These are phyloP conservation scores for Schoenoplectus triqueter DNA, from an alignment of 202 grass and related monocot genomes.

Conservation along the genomic window DNA sequence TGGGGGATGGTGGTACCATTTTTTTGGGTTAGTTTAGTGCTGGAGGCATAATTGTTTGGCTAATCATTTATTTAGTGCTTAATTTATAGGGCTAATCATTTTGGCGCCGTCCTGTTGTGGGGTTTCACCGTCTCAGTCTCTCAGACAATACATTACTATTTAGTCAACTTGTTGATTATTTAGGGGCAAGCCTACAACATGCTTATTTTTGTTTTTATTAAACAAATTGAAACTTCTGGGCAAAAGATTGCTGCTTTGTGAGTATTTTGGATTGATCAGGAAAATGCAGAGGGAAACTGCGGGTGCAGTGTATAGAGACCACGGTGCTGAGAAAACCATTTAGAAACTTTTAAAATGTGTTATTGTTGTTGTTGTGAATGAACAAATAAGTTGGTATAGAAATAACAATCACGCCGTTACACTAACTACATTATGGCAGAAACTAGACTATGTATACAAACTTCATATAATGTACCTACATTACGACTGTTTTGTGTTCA, in stretches of 20 bases:
- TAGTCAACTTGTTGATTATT: conserved; percentile 17
- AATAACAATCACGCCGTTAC: background rate
- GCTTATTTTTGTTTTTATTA: background rate
- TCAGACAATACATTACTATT: background rate
- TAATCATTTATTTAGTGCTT: conserved; percentile 36
- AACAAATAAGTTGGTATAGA: background rate
- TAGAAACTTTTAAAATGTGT: background rate
- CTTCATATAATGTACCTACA: too few relatives aligned
- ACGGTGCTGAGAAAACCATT: background rate
- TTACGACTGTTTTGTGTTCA: too few relatives aligned
- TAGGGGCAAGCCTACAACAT: conserved; percentile 6
- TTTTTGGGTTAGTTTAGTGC: conserved; percentile 33
- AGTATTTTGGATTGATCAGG: background rate
- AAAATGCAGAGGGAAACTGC: background rate
- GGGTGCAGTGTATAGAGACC: background rate
- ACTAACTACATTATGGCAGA: background rate
- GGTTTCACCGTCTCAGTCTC: background rate
- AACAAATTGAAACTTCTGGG: background rate
- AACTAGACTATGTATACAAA: too few relatives aligned
- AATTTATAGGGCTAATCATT: conserved; percentile 42
- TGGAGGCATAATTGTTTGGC: conserved; percentile 37
- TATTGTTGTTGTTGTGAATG: background rate
- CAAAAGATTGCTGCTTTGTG: background rate
- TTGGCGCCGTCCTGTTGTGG: conserved; percentile 18
- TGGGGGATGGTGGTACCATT: background rate